These are phyloP conservation scores for Incumbomyces lentus DNA, from an alignment of 2,329 filamentous ascomycete species.

Conservation along the genomic window DNA sequence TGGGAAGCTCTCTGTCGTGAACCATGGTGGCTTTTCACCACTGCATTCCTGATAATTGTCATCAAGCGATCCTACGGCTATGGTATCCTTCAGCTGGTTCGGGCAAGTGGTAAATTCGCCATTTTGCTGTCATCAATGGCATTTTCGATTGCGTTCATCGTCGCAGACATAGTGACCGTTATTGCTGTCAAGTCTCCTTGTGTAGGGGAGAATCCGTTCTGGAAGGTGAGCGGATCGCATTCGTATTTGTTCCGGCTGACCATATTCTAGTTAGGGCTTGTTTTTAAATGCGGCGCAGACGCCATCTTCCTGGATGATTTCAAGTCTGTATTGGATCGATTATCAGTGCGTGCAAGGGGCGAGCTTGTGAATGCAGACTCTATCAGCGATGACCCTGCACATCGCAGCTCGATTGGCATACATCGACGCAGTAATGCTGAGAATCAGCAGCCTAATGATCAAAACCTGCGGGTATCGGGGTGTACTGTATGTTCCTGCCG, in stretches of 20 bases:
- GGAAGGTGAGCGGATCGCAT: slow-evolving; percentile 26
- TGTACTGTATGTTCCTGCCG: background rate
- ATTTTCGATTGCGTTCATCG: slow-evolving; percentile 52
- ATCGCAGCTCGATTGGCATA: background rate
- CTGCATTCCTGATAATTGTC: slow-evolving; percentile 48
- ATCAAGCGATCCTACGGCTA: slow-evolving; percentile 50
- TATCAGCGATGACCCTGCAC: background rate
- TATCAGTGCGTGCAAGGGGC: background rate
- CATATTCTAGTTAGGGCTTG: slow-evolving; percentile 36
- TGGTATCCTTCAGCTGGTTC: slow-evolving; percentile 54
- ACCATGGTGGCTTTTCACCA: slow-evolving; percentile 58
- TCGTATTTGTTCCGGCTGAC: background rate
- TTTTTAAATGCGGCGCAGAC: slow-evolving; percentile 58
- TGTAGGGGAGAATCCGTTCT: slow-evolving; percentile 42
- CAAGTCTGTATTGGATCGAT: slow-evolving; percentile 44
- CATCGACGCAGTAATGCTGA: background rate
- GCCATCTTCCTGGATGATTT: slow-evolving; percentile 57
- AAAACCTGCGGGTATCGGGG: background rate
- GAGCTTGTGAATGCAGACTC: background rate
- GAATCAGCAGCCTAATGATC: background rate
- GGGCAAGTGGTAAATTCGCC: slow-evolving; percentile 52
- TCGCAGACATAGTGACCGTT: slow-evolving; percentile 47
- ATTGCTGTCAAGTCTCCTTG: slow-evolving; percentile 25
- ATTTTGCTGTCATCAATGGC: slow-evolving; percentile 54
- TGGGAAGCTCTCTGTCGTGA: slow-evolving; percentile 52